phyloP scores from a whole-genome alignment of 2,329 filamentous ascomycete species.

The Pseudofabraea citricarpa region DNA sequence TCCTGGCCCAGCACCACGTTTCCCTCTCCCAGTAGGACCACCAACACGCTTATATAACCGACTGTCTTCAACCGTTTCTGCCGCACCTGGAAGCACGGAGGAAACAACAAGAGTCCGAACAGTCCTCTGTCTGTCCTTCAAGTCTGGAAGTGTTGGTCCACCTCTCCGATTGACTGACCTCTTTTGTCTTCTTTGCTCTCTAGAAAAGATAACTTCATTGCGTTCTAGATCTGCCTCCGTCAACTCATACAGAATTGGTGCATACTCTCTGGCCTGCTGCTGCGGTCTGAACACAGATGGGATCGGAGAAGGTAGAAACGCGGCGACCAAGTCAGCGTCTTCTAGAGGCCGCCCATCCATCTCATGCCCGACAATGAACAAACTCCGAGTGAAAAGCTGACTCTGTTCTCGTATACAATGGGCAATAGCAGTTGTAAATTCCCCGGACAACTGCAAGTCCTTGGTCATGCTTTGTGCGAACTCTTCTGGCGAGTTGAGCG shows the following conservation, averaged over 20 bases:
- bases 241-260: slow-evolving; percentile 89
- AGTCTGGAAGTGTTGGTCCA: slow-evolving; percentile 88
- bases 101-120: slow-evolving; percentile 91
- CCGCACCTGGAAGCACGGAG: slow-evolving; percentile 85
- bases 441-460: slow-evolving; percentile 85
- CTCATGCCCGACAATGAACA: slow-evolving; percentile 89
- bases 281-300: slow-evolving; percentile 81
- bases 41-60: slow-evolving; percentile 77
- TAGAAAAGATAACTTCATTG: slow-evolving; percentile 86
- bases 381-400: slow-evolving; percentile 87
- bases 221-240: slow-evolving; percentile 86
- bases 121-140: slow-evolving; percentile 90
- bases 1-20: slow-evolving; percentile 46
- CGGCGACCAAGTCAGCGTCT: slow-evolving; percentile 80
- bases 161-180: slow-evolving; percentile 90
- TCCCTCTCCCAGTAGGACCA: slow-evolving; percentile 47
- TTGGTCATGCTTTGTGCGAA: slow-evolving; percentile 86
- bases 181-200: slow-evolving; percentile 92
- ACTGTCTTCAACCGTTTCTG: slow-evolving; percentile 74
- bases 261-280: slow-evolving; percentile 90
- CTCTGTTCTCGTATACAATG: slow-evolving; percentile 96
- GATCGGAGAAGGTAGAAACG: slow-evolving; percentile 82
- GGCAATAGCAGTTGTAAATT: slow-evolving; percentile 95
- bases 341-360: slow-evolving; percentile 94
- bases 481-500: slow-evolving; percentile 87